These are phyloP conservation scores for Sporothrix humicola DNA, from an alignment of 2,329 filamentous ascomycete genomes.

Conservation along the genomic window DNA sequence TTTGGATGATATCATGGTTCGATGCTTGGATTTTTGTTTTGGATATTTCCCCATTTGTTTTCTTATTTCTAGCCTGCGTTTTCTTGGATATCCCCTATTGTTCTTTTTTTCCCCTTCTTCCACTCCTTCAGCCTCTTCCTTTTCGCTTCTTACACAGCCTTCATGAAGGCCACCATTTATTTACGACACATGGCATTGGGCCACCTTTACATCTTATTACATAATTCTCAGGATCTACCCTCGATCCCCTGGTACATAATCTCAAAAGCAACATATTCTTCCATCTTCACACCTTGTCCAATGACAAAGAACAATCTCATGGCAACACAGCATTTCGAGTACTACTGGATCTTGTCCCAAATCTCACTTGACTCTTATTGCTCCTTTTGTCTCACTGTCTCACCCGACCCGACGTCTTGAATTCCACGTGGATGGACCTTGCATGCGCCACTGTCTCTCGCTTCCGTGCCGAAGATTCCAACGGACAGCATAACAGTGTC, in stretches of 20 bases:
- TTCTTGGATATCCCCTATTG: constrained; percentile 32
- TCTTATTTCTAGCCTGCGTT: neutral
- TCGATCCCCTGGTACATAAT: constrained; percentile 18
- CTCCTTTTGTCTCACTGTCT: neutral
- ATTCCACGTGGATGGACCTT: neutral
- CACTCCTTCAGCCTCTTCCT: neutral
- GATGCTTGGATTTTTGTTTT: neutral
- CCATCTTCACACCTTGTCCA: too few relatives aligned
- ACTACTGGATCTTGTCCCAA: neutral
- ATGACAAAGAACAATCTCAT: too few relatives aligned
- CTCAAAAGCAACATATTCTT: neutral
- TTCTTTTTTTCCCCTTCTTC: constrained; percentile 8
- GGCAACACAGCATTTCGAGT: neutral
- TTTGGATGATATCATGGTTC: constrained; percentile 15
- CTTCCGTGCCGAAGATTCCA: constrained; percentile 1
- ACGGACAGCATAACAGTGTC: neutral
- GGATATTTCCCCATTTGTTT: neutral
- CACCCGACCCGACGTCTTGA: neutral
- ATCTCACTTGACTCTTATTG: neutral
- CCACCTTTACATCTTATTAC: neutral
- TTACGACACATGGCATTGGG: neutral
- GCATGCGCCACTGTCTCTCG: constrained; percentile 10
- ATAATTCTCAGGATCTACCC: neutral
- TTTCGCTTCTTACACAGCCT: neutral
- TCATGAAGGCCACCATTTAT: neutral